phyloP scores from a whole-genome alignment of 1,284 basidiomycete species.

The Fomes fomentarius region DNA sequence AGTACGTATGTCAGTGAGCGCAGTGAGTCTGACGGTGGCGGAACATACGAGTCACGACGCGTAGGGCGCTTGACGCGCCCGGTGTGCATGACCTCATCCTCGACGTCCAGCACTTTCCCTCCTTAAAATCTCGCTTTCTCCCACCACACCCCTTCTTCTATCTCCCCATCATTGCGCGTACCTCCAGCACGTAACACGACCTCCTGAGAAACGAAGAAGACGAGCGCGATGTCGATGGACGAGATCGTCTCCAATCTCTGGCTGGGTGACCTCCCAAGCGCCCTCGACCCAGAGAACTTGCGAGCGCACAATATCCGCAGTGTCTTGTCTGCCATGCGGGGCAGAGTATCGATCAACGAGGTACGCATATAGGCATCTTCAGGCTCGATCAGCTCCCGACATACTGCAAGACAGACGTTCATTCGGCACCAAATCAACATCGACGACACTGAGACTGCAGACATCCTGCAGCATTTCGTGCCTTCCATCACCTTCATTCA shows the following conservation, averaged over 20 bases:
- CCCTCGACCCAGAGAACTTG: constrained; percentile 49
- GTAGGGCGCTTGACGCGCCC: no score
- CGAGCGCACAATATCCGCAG: constrained; percentile 68
- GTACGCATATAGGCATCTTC: constrained; percentile 38
- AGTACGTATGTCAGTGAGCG: no score
- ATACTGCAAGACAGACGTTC: constrained; percentile 55
- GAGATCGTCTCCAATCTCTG: constrained; percentile 29
- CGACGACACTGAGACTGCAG: constrained; percentile 71
- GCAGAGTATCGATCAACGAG: constrained; percentile 64
- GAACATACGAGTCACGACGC: no score
- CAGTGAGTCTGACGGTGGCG: not conserved
- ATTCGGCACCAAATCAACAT: constrained; percentile 71
- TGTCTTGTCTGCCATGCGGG: constrained; percentile 73
- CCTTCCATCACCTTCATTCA: constrained; percentile 82
- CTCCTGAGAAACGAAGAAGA: no score
- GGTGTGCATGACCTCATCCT: no score
- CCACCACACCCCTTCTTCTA: not conserved
- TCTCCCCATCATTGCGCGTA: not conserved
- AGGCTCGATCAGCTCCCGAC: constrained; percentile 8
- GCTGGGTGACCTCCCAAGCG: constrained; percentile 29
- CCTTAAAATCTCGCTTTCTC: not conserved
- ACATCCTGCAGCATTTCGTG: constrained; percentile 78
- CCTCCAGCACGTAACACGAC: no score
- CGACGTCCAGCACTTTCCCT: no score
- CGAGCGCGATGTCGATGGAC: constrained; percentile 25